Conservation (phyloP, 306 rosid species). For the Sphenostylis stenocarpa region DNA sequence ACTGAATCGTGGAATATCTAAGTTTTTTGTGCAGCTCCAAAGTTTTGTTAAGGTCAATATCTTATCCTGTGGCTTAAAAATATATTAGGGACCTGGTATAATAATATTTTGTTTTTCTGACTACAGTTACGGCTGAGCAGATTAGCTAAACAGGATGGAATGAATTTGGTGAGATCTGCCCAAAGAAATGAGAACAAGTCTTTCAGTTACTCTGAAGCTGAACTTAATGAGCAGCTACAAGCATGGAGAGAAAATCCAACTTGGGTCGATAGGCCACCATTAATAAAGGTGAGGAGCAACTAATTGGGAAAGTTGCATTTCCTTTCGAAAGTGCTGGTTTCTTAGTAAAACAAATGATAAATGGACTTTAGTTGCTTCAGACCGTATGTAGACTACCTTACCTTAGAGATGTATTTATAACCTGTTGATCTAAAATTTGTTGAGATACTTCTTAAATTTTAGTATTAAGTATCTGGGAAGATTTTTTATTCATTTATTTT, state of each 20-base stretch:
- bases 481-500: conserved; percentile 3
- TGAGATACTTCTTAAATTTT: not conserved
- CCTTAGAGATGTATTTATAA: not conserved
- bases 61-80: not conserved
- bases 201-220: conserved; percentile 57
- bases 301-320: conserved; percentile 17
- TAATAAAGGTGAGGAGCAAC: conserved; percentile 59
- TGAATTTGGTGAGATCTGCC: conserved; percentile 34
- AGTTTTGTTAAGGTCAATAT: conserved; percentile 64
- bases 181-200: conserved; percentile 35
- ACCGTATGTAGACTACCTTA: conserved; percentile 19
- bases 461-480: not conserved
- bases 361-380: conserved; percentile 12
- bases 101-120: not conserved
- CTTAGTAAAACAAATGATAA: not conserved
- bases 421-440: not conserved
- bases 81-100: conserved; percentile 14
- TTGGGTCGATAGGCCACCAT: conserved; percentile 74
- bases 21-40: conserved; percentile 67
- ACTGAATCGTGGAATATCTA: conserved; percentile 52
- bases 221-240: conserved; percentile 73
- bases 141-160: conserved; percentile 52
- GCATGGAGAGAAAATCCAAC: conserved; percentile 89
- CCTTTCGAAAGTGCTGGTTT: not conserved
- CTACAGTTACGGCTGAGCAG: conserved; percentile 68